Base-by-base conservation (phyloP, 306 rosid species). In the Prinsepia uniflora region DNA sequence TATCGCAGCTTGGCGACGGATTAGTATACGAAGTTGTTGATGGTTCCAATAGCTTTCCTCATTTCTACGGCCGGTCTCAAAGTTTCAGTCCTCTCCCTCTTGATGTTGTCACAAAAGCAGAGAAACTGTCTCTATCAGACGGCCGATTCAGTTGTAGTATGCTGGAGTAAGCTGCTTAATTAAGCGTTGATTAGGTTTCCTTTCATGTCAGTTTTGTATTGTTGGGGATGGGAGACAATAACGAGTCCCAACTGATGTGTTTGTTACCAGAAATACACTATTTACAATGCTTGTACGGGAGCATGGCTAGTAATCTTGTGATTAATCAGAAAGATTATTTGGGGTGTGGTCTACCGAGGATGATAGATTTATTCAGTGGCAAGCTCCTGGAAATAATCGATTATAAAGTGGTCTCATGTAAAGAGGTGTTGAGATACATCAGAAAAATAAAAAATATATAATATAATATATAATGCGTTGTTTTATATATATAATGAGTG, bases 1-100 rank as follows among this genome's bases (percentile, higher is more conserved):
- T 58, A 30, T 82, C 59, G 81, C 85, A 93, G 98, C 94, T 93
- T 65, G 98, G 94, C 3, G 84, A 85, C 73, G 97, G 96, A 72
- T 78, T 93, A 86, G 82, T 90, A 61, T 90, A 87, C 79, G 98
- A 93, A 79, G 53, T 56, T 75, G 94, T 83, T 63, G 94, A 86
- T 56, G 96, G 81, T 65, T 68, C 85, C 73, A 80, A 87, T 60
- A 84, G 85, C 79, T 94, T 90, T 73, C 98, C 95, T 72, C 97
- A 90, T 84, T 89, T 83, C 76, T 94, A 90, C 53, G 96, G 98
- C 17, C 90, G 96, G 17, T 84, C 96, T 41, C 64, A 92, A 66
- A 94, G 91, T 75, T 90, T 87, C 76, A 58, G 77, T 49, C 92
- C 97, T 71, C 88, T 93, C 63, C 78, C 82, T 65, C 82, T 84